Conservation (phyloP, 352 stramenopile genomes). For the Pythium graminicola region DNA sequence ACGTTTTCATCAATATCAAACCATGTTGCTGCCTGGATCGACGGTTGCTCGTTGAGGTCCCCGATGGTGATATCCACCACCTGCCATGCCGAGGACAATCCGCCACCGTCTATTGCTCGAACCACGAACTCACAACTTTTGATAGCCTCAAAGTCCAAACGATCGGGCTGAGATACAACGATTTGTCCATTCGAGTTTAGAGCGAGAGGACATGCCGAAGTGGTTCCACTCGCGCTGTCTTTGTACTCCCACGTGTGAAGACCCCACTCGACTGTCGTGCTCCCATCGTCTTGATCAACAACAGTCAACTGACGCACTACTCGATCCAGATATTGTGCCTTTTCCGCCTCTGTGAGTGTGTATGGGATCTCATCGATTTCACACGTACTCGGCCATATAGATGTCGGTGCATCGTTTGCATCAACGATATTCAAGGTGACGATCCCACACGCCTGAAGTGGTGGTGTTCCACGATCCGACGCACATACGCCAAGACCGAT, state of each 20-base stretch:
- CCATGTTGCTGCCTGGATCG: background rate
- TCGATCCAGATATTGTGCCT: background rate
- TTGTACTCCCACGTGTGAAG: constrained; percentile 21
- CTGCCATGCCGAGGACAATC: constrained; percentile 19
- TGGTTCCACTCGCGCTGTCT: background rate
- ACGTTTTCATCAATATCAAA: constrained; percentile 26
- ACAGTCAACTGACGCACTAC: constrained; percentile 17
- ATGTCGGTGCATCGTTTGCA: constrained; percentile 23
- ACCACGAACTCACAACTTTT: constrained; percentile 12
- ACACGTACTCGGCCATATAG: constrained; percentile 15
- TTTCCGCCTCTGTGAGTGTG: background rate
- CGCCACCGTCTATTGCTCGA: constrained; percentile 18
- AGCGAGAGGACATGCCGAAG: constrained; percentile 3
- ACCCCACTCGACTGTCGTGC: constrained; percentile 7
- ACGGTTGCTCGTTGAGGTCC: constrained; percentile 24
- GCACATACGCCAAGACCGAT: constrained; percentile 7
- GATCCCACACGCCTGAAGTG: constrained; percentile 14
- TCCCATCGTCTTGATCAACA: constrained; percentile 16
- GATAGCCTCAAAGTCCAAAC: constrained; percentile 22
- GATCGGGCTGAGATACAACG: constrained; percentile 9
- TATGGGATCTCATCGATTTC: constrained; percentile 20
- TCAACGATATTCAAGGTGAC: constrained; percentile 21
- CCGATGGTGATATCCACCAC: constrained; percentile 14
- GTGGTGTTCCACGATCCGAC: constrained; percentile 11
- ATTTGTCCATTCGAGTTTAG: constrained; percentile 10